Evolutionary conservation across 208 protist genomes (phyloP), one percentile per base, ranked within the genome.

Genomic region (Leishmania tarentolae): DNA sequence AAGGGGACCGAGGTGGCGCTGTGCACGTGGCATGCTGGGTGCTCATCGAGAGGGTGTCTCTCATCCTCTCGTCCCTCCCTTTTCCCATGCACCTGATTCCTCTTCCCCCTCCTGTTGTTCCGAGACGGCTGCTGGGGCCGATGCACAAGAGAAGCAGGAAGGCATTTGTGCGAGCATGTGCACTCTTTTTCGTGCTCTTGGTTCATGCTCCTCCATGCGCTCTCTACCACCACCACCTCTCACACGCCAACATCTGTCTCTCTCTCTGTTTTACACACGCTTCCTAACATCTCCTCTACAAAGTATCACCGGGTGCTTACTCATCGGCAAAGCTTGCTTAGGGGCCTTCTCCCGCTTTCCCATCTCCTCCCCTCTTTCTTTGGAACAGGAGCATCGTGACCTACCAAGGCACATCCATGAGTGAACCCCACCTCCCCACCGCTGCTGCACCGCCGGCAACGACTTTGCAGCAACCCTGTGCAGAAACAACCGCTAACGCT

Each of bases 401-500:
- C 31, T 8, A 44, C 21, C 15, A 61, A 40, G 15, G 31, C 7
- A 61, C n/a, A 46, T 1, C 21, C 50, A 76, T 79, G 31, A 53
- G 74, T 61, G 65, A 79, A 21, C 53, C 35, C 37, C 42, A 40
- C 52, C 53, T 75, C 15, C 35, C 79, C 28, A 66, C 61, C 7
- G n/a, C 71, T 3, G 61, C 79, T 47, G 65, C 76, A 44, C n/a
- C 11, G 21, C 13, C 71, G 42, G 6, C 71, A 28, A 71, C 69
- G 13, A 9, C 47, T 24, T 19, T 40, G 50, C 44, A 63, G 50
- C 35, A 31, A 3, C 44, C 37, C 35, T 46, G 47, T 52, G 57
- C 28, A 19, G 61, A 46, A 31, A 42, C 21, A n/a, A 17, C 44
- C 57, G 3, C 63, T 8, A 31, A 24, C n/a, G 59, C 46, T 66